These are phyloP conservation scores for Suhomyces choctaworum DNA, from an alignment of 1,139 yeast species.

Conservation along the genomic window DNA sequence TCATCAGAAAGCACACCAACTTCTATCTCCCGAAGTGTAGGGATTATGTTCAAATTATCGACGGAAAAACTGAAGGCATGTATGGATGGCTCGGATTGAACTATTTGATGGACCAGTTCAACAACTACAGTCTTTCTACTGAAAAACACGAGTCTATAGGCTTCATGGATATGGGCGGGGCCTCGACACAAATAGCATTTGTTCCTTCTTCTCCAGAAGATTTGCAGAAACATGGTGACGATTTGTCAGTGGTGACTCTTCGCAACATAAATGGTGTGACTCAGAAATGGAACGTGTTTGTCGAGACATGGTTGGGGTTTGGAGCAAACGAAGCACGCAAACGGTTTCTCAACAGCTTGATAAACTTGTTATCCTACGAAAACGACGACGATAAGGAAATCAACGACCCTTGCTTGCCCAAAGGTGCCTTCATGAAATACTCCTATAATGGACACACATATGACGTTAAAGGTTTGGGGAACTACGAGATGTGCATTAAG, in stretches of 20 bases:
- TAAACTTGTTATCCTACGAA: slow-evolving; percentile 29
- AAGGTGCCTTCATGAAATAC: slow-evolving; percentile 48
- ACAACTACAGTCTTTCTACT: slow-evolving; percentile 39
- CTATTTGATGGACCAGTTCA: slow-evolving; percentile 59
- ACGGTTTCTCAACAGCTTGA: slow-evolving; percentile 58
- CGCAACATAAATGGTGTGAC: slow-evolving; percentile 60
- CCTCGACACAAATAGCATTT: slow-evolving; percentile 79
- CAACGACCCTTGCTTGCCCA: slow-evolving; percentile 72
- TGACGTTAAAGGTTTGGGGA: slow-evolving; percentile 61
- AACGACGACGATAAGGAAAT: slow-evolving; percentile 22
- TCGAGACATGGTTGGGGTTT: slow-evolving; percentile 81
- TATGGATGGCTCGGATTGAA: slow-evolving; percentile 82
- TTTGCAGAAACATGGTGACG: slow-evolving; percentile 58
- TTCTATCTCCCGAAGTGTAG: slow-evolving; percentile 55
- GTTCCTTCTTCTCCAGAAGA: slow-evolving; percentile 61
- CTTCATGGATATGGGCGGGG: slow-evolving; percentile 92
- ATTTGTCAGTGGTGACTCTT: slow-evolving; percentile 56
- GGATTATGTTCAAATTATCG: slow-evolving; percentile 67
- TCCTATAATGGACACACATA: slow-evolving; percentile 46
- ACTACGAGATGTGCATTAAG: slow-evolving; percentile 64
- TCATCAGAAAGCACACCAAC: slow-evolving; percentile 47
- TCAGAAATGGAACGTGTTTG: slow-evolving; percentile 72
- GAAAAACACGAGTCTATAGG: slow-evolving; percentile 59
- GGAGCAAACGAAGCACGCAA: slow-evolving; percentile 80
- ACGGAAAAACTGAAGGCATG: slow-evolving; percentile 78